phyloP scores from a whole-genome alignment of 139 green algal species.

The Coelastrella sp. region DNA sequence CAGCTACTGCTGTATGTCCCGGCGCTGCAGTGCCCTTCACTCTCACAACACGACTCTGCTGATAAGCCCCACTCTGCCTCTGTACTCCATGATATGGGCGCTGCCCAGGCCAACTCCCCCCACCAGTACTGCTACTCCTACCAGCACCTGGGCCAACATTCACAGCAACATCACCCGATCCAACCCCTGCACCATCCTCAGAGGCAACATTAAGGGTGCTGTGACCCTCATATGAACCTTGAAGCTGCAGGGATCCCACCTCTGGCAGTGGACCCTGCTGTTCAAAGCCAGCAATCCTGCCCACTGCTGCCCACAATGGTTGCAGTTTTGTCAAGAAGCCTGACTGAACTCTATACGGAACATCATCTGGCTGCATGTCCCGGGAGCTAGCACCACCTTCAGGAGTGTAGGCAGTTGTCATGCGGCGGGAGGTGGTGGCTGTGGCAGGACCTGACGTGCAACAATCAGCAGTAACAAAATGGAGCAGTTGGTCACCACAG shows the following conservation, averaged over 20 bases:
- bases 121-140: background rate
- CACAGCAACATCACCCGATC: background rate
- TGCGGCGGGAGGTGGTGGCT: background rate
- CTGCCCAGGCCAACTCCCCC: background rate
- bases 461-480: no score
- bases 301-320: slow-evolving; percentile 16
- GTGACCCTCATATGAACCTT: background rate
- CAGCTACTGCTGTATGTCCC: background rate
- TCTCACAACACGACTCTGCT: background rate
- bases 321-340: background rate
- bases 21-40: background rate
- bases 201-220: background rate
- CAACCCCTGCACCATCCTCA: background rate
- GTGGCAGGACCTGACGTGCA: no score
- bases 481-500: no score
- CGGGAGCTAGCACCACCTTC: background rate
- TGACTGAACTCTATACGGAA: background rate
- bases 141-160: background rate
- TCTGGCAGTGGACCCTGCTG: background rate
- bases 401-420: background rate
- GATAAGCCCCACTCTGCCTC: background rate
- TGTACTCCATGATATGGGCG: background rate
- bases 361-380: background rate
- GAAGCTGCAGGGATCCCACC: background rate
- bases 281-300: slow-evolving; percentile 17